Evolutionary conservation across 2,329 filamentous ascomycete species (phyloP), one percentile per base, ranked within the genome.

Genomic region (Lachnellula subtilissima): DNA sequence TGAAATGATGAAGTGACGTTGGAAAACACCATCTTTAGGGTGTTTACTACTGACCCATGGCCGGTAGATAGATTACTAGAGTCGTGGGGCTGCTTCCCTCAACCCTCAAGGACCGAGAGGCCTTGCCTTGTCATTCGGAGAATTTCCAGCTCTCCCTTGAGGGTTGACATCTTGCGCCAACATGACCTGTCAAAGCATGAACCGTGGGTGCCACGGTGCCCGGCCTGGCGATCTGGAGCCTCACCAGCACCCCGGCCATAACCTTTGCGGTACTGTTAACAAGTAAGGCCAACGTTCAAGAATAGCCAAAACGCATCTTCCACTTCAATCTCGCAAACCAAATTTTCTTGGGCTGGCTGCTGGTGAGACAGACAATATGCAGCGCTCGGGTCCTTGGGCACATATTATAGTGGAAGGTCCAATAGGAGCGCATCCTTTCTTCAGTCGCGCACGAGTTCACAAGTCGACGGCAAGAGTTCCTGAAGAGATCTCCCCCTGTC

Each of bases 81-180:
- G 63, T 64, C 65, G 63, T 61, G 64, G 62, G 64, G 62, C 59
- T 61, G 58, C 52, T 52, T 50, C 45, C 37, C 49, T 61, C 45
- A 55, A 61, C 62, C 62, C 61, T 66, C 60, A 61, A 60, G 62
- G 58, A 53, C 53, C 54, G 48, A 39, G 48, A 39, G 53, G 28
- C 57, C 57, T 56, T 60, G 55, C 62, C 62, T 64, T 52, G 64
- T 56, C 59, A 42, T 32, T 65, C 65, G 63, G 65, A 63, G 62
- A 65, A 64, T 65, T 64, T 62, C 39, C 52, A 53, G 39, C 57
- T 54, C 49, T 43, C 59, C 64, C 61, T 64, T 55, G 58, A 64
- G 62, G 63, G 56, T 64, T 64, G 45, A 46, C 52, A 56, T 52
- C 48, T 32, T 55, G 54, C 56, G 55, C 57, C 57, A 64, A 58